Evolutionary conservation across 2,329 filamentous ascomycete genomes (phyloP), one percentile per base, ranked within the genome.

Genomic region (Arthrobotrys musiformis): DNA sequence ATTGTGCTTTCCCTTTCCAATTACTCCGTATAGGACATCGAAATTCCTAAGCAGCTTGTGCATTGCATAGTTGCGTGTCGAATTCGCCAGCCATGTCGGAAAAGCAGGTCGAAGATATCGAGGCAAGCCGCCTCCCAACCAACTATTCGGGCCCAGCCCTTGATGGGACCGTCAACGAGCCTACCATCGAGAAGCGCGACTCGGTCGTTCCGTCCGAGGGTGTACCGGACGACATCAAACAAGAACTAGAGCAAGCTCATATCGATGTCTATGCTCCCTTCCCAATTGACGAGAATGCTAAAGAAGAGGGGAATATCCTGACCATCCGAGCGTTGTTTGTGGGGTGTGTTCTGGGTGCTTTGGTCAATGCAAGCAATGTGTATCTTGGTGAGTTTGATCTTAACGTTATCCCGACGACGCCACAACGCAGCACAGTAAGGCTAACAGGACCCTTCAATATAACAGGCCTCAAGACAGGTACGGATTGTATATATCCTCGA

Each of bases 321-420:
- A 90, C 88, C 6, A 80, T 87, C 35, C 86, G 88, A 50, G 88
- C 88, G 15, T 82, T 90, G 24, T 70, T 89, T 42, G 83, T 88
- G 35, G 88, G 89, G 52, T 85, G 87, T 67, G 80, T 87, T 46
- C 86, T 89, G 30, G 89, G 89, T 54, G 87, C 86, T 15, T 84
- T 90, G 7, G 88, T 90, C 79, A 89, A 89, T 79, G 87, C 88
- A 8, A 89, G 88, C 72, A 90, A 90, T 81, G 84, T 90, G 46
- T 90, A 90, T 79, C 85, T 90, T 26, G 88, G 88, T 85, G 83
- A 84, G 86, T 85, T 46, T 33, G 15, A 24, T 28, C 81, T 80
- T 78, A 79, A 81, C 42, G 79, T 80, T 79, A 80, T 81, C 3
- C 40, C 40, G 68, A 70, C 52, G 44, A 30, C 58, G 11, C 26